Base-by-base conservation (phyloP, 2,329 filamentous ascomycete genomes). In the Septoria petroselini region DNA sequence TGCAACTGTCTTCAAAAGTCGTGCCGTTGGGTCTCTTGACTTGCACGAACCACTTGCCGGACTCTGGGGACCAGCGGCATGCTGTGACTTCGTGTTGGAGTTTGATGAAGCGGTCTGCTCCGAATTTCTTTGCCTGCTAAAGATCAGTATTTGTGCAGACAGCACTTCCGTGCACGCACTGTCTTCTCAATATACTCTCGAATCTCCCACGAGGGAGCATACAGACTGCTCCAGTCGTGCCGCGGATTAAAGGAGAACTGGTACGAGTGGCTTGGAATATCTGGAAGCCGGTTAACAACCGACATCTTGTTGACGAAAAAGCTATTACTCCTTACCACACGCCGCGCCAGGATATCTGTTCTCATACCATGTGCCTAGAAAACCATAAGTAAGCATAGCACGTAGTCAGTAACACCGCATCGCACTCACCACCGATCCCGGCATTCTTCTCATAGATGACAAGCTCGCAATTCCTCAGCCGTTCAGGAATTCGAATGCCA, bases 201-300 rank as follows among this genome's bases (percentile, higher is more conserved):
- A 27, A 58, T 58, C 41, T 58, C 55, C 43, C 50, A 46, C 62
- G 49, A 71, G 62, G 71, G 70, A 0, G 70, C 68, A 39, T 73
- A 73, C 7, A 73, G 58, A 1, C 65, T 62, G 1, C 66, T 69
- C 71, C 71, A 73, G 33, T 69, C 62, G 4, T 57, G 66, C 38
- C 72, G 72, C 1, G 70, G 70, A 42, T 70, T 70, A 53, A 73
- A 73, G 1, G 68, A 68, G 52, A 68, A 73, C 57, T 72, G 70
- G 48, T 73, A 73, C 0, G 70, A 71, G 50, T 72, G 61, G 37
- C 68, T 66, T 9, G 70, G 71, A 18, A 73, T 58, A 46, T 73
- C 70, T 38, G 33, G 19, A 23, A 27, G 23, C 23, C 5, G 23
- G 5, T 27, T 27, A 27, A 27, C 23, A n/a, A n/a, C n/a, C n/a